These are phyloP conservation scores for Hypericum perforatum DNA, from an alignment of 345 rosid species.

Conservation along the genomic window DNA sequence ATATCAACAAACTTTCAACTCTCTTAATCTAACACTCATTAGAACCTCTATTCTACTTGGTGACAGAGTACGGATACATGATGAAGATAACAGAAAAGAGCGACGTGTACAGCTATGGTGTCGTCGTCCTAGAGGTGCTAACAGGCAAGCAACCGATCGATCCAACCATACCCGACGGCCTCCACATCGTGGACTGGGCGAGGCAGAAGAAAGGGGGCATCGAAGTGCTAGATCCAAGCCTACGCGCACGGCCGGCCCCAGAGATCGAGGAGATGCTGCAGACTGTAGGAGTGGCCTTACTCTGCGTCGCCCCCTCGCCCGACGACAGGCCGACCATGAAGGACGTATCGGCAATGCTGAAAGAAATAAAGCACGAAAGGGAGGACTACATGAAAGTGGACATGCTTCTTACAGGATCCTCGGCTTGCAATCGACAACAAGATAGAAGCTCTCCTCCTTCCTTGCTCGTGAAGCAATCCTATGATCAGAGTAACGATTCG, in stretches of 20 bases:
- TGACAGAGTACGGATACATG: conserved; percentile 80
- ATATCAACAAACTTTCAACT: neutral
- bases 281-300: conserved; percentile 57
- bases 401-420: no score
- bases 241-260: conserved; percentile 39
- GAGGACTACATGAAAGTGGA: no score
- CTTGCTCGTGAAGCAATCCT: no score
- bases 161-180: conserved; percentile 81
- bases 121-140: conserved; percentile 72
- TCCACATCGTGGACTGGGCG: conserved; percentile 84
- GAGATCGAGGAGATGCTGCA: conserved; percentile 84
- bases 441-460: no score
- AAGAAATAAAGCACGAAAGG: conserved; percentile 46
- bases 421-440: no score
- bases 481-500: no score
- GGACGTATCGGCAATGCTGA: conserved; percentile 88
- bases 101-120: conserved; percentile 90
- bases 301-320: conserved; percentile 64
- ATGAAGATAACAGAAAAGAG: conserved; percentile 97
- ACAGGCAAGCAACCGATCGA: conserved; percentile 94
- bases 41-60: neutral
- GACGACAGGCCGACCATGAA: conserved; percentile 91
- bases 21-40: neutral
- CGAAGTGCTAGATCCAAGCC: conserved; percentile 56
- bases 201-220: conserved; percentile 49